phyloP scores from a whole-genome alignment of 768 basidiomycete species.

The Pulveroboletus sp. region DNA sequence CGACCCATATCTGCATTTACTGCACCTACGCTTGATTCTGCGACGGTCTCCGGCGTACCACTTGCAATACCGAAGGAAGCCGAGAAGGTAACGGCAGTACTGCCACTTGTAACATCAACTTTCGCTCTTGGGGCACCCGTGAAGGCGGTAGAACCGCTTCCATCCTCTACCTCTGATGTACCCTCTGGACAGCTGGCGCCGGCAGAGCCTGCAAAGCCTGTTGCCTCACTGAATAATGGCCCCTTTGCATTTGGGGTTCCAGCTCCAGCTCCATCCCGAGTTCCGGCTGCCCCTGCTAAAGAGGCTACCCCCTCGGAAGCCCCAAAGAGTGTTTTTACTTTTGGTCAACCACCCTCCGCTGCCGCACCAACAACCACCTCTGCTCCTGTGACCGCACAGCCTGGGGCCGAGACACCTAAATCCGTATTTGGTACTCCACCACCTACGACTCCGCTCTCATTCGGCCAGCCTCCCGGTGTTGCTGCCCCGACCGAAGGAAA shows the following conservation, averaged over 20 bases:
- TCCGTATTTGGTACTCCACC: constrained; percentile 37
- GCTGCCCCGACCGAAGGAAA: constrained; percentile 26
- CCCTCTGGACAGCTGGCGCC: constrained; percentile 10
- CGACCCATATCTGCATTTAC: constrained; percentile 7
- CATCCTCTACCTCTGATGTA: constrained; percentile 1
- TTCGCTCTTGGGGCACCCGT: constrained; percentile 30
- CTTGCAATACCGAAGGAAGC: constrained; percentile 15
- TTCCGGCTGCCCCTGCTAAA: not conserved
- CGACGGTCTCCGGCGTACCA: constrained; percentile 1
- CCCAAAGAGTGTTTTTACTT: constrained; percentile 33
- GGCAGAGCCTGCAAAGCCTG: constrained; percentile 7
- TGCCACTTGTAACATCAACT: constrained; percentile 12
- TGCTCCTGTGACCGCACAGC: constrained; percentile 1
- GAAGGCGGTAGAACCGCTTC: constrained; percentile 20
- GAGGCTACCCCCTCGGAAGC: constrained; percentile 20
- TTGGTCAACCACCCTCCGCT: constrained; percentile 23
- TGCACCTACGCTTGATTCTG: constrained; percentile 1
- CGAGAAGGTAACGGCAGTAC: constrained; percentile 12
- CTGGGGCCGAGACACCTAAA: constrained; percentile 38
- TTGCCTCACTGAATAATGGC: constrained; percentile 1
- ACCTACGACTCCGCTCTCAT: constrained; percentile 38
- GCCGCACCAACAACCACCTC: constrained; percentile 9
- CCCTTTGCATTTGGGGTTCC: constrained; percentile 31
- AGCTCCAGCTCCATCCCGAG: constrained; percentile 1
- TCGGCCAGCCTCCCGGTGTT: constrained; percentile 33